Conservation (phyloP, 1,139 yeast species). For the Geotrichum cucujoidarum region DNA sequence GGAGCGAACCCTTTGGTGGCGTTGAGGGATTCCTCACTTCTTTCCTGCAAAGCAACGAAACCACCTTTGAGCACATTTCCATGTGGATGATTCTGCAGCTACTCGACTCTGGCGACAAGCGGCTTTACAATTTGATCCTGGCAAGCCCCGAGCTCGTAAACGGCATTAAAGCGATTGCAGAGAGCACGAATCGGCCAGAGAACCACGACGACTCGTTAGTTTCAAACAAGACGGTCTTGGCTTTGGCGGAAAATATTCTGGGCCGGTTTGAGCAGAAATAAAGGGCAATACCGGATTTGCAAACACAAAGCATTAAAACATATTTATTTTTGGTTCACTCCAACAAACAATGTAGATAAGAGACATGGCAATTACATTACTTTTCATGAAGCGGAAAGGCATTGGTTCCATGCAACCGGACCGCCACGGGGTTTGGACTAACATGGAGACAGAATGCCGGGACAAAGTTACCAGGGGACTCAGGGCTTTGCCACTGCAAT, state of each 20-base stretch:
- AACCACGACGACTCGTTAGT: conserved; percentile 5
- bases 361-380: too few species aligned
- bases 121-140: conserved; percentile 43
- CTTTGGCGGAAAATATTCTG: conserved; percentile 14
- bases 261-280: conserved; percentile 5
- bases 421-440: too few species aligned
- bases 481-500: too few species aligned
- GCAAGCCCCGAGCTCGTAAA: conserved; percentile 36
- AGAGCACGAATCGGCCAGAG: conserved; percentile 2
- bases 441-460: too few species aligned
- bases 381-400: too few species aligned
- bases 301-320: too few species aligned
- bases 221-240: conserved; percentile 17
- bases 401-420: too few species aligned
- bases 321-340: too few species aligned
- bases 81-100: conserved; percentile 94
- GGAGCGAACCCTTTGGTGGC: conserved; percentile 82
- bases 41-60: conserved; percentile 77
- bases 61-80: conserved; percentile 98
- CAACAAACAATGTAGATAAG: too few species aligned
- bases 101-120: conserved; percentile 76
- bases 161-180: conserved; percentile 33
- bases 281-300: too few species aligned
- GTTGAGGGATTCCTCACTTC: conserved; percentile 76
- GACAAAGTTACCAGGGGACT: too few species aligned